Base-by-base conservation (phyloP, 805 yeast genomes). In the Candida dendrica region DNA sequence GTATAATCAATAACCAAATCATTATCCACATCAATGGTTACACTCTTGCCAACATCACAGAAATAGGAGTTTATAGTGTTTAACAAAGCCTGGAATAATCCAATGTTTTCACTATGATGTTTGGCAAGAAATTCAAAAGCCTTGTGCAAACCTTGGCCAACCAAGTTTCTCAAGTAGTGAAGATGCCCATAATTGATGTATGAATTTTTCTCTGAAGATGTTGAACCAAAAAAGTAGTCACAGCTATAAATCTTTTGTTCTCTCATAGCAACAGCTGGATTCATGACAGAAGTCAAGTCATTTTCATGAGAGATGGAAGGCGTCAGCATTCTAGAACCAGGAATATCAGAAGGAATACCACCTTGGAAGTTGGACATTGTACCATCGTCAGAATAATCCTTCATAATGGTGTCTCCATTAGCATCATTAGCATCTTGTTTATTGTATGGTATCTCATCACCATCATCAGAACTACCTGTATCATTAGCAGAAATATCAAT, bases 41-140 rank as follows among this genome's bases (percentile, higher is more conserved):
- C 65, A 49, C 86, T 95, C 42, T 76, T 72, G 2, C 95, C 95
- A 20, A 83, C 82, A 55, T 88, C 93, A 20, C 83, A 69, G 50
- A 83, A 81, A 87, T 95, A 93, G 6, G 82, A 76, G 47, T 82
- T 78, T 36, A 83, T 56, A 3, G 82, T 79, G 52, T 77, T 75
- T 27, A 88, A 61, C 29, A 82, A 69, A 37, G 78, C 75, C 46
- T 77, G 77, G 55, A 81, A 73, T 6, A 84, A 56, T 11, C 75
- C 74, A 7, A 84, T 74, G 46, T 86, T 82, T 45, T 85, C 88
- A 34, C 74, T 79, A 36, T 72, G 72, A 39, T 74, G 62, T 1
- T 66, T 58, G 6, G 61, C 51, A 43, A 88, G 60, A 47, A 71
- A 73, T 8, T 60, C 52, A 42, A 69, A 74, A 4, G 85, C 58